Evolutionary conservation across 345 rosid species (phyloP).

Genomic region (Heritiera littoralis): DNA sequence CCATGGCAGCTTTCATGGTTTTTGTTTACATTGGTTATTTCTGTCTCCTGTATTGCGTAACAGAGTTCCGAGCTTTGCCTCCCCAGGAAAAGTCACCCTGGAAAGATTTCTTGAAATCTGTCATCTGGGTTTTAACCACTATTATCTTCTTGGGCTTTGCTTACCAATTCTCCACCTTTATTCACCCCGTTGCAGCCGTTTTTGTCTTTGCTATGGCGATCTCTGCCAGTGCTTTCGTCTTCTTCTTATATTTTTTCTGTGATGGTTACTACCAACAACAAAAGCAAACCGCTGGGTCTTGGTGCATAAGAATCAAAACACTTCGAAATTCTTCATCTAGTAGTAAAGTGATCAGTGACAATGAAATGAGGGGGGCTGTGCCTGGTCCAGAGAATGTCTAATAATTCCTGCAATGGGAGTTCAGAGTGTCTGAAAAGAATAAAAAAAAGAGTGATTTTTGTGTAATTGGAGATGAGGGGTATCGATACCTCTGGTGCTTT

Average conservation of each 20-base stretch:
- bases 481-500: too few species aligned
- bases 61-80: background rate
- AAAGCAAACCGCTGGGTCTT: background rate
- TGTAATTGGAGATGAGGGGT: too few species aligned
- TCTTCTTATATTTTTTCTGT: background rate
- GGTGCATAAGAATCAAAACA: background rate
- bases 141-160: background rate
- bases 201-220: background rate
- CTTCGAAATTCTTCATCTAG: background rate
- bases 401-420: background rate
- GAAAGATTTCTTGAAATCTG: conserved; percentile 1
- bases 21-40: background rate
- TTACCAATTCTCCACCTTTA: background rate
- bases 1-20: background rate
- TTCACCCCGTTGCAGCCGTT: conserved; percentile 1
- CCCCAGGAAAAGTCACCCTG: background rate
- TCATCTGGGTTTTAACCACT: background rate
- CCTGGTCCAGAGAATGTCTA: background rate
- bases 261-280: conserved; percentile 15
- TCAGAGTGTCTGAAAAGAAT: too few species aligned
- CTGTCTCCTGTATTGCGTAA: background rate
- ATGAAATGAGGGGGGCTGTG: background rate
- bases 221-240: background rate
- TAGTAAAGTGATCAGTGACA: background rate
- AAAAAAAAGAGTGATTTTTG: too few species aligned